phyloP scores from a whole-genome alignment of 441 rosid genomes.

The Populus hybrid region DNA sequence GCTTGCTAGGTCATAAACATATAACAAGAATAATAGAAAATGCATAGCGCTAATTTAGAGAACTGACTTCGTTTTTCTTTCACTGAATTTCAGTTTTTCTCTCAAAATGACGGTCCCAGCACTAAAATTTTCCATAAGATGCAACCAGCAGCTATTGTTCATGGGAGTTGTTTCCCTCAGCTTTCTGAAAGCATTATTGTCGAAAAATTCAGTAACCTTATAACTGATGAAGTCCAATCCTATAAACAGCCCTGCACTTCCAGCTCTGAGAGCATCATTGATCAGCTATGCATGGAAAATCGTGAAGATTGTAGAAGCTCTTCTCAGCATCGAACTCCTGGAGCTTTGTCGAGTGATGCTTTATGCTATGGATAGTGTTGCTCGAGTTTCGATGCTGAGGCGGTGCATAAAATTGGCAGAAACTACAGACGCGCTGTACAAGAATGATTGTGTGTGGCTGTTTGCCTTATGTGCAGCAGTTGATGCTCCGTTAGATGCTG shows the following conservation, averaged over 20 bases:
- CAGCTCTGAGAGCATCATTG: background rate
- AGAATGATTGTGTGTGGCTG: conserved; percentile 59
- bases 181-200: conserved; percentile 25
- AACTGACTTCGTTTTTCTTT: conserved; percentile 12
- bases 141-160: conserved; percentile 10
- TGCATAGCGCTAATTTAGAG: no score
- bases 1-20: no score
- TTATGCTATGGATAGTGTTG: conserved; percentile 69
- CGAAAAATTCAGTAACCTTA: conserved; percentile 26
- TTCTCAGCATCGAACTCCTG: conserved; percentile 9
- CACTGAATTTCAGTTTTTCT: conserved; percentile 41
- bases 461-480: conserved; percentile 70
- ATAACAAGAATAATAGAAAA: no score
- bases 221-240: conserved; percentile 17
- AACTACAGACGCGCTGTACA: conserved; percentile 30
- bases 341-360: conserved; percentile 11
- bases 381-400: conserved; percentile 57
- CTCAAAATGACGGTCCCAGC: conserved; percentile 27
- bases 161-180: conserved; percentile 15
- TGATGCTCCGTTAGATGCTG: conserved; percentile 67
- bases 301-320: conserved; percentile 3
- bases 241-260: background rate
- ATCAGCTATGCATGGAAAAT: conserved; percentile 6
- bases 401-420: conserved; percentile 52
- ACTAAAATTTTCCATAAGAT: conserved; percentile 15